Conservation (phyloP, 768 basidiomycete species). For the Cystofilobasidium macerans region DNA sequence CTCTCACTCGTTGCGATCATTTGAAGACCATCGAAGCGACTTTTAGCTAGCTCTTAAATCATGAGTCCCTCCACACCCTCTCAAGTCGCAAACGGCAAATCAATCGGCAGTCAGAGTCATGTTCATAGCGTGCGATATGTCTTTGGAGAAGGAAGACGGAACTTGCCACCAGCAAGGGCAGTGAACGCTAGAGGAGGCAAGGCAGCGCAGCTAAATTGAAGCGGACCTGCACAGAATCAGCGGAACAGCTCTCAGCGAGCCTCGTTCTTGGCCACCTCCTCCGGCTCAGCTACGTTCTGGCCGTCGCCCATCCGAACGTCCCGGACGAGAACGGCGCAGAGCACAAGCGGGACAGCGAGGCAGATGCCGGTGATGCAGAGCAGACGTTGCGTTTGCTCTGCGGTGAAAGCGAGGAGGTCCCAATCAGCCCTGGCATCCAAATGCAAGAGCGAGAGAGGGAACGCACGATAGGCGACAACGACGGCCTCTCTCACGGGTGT, state of each 20-base stretch:
- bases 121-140: no score
- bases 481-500: constrained; percentile 22
- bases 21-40: no score
- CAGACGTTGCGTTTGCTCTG: constrained; percentile 23
- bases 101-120: no score
- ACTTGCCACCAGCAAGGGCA: no score
- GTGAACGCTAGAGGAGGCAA: no score
- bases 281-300: constrained; percentile 21
- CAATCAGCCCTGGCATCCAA: neutral
- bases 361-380: constrained; percentile 29
- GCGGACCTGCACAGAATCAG: no score
- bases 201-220: no score
- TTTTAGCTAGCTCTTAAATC: no score
- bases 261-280: constrained; percentile 3
- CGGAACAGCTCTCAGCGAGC: neutral
- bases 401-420: neutral
- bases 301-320: constrained; percentile 23
- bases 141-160: no score
- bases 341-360: constrained; percentile 13
- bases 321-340: constrained; percentile 3
- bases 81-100: no score
- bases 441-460: neutral
- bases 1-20: no score
- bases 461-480: constrained; percentile 23
- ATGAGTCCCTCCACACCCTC: no score